Evolutionary conservation across 352 stramenopile genomes (phyloP).

Genomic region (Phytopythium kandeliae): DNA sequence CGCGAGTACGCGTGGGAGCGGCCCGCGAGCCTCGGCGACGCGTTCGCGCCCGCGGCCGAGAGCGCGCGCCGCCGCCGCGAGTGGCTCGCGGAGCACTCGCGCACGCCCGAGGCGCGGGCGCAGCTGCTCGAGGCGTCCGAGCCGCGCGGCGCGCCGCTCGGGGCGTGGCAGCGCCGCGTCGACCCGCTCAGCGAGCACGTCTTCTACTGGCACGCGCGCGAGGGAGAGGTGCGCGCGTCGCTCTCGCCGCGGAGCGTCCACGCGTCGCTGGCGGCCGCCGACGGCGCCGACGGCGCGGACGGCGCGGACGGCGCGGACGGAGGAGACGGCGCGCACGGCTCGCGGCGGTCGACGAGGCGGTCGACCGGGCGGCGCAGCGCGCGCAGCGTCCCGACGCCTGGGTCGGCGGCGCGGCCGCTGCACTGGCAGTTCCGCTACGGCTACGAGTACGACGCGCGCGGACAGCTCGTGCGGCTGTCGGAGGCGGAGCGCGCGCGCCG

Average conservation of each 20-base stretch:
- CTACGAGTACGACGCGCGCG: slow-evolving; percentile 46
- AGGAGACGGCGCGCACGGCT: slow-evolving; percentile 9
- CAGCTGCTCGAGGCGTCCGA: slow-evolving; percentile 24
- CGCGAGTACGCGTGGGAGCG: slow-evolving; percentile 77
- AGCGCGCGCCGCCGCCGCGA: slow-evolving; percentile 29
- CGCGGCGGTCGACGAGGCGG: slow-evolving; percentile 16
- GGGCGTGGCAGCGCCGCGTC: slow-evolving; percentile 59
- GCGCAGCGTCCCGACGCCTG: slow-evolving; percentile 12
- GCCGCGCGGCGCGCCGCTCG: slow-evolving; percentile 22
- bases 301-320: too few species aligned
- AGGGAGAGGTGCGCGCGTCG: slow-evolving; percentile 36
- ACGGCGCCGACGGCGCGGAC: too few species aligned
- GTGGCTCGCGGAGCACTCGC: slow-evolving; percentile 47
- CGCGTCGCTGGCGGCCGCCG: slow-evolving; percentile 17
- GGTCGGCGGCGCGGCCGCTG: slow-evolving; percentile 25
- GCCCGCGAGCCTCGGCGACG: slow-evolving; percentile 23
- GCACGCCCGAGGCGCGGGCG: slow-evolving; percentile 21
- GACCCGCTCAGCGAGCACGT: slow-evolving; percentile 54
- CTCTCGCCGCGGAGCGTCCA: slow-evolving; percentile 58
- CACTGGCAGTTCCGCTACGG: slow-evolving; percentile 77
- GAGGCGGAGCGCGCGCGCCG: slow-evolving; percentile 14
- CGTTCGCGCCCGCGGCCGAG: slow-evolving; percentile 34
- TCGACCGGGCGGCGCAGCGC: slow-evolving; percentile 17
- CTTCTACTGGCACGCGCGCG: slow-evolving; percentile 65
- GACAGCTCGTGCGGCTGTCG: slow-evolving; percentile 22